These are phyloP conservation scores for Xanthoceras sorbifolium DNA, from an alignment of 345 rosid species.

Conservation along the genomic window DNA sequence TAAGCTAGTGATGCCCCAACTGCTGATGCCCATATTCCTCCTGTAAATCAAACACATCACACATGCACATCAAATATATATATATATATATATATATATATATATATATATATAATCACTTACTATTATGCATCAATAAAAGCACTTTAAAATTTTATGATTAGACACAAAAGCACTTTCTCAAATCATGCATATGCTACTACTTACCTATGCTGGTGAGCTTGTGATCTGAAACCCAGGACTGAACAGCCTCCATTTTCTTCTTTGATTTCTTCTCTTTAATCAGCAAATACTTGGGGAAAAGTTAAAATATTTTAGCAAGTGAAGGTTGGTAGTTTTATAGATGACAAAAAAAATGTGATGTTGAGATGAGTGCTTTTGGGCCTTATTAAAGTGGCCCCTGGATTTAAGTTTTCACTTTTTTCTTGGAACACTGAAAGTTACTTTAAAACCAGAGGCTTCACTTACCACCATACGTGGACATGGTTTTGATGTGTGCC, in stretches of 20 bases:
- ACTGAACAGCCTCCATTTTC: conserved; percentile 58
- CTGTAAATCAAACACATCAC: conserved; percentile 24
- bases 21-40: conserved; percentile 67
- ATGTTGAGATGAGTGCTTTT: conserved; percentile 13
- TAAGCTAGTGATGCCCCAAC: conserved; percentile 66
- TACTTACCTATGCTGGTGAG: conserved; percentile 59
- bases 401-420: conserved; percentile 32
- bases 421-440: conserved; percentile 36
- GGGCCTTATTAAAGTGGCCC: conserved; percentile 26
- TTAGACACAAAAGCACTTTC: not conserved
- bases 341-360: conserved; percentile 7
- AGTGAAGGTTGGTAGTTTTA: conserved; percentile 20
- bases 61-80: not conserved
- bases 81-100: no score
- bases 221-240: conserved; percentile 73
- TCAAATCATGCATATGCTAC: not conserved
- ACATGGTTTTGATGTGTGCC: conserved; percentile 21
- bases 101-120: no score
- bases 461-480: no score
- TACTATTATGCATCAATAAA: not conserved
- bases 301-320: not conserved
- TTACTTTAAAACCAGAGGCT: conserved; percentile 37
- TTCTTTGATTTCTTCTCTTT: not conserved
- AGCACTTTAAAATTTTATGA: not conserved
- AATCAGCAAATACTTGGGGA: not conserved